A percentile compares a stretch with the other conserved stretches of the same genome.
These are phyloP conservation scores for Phytophthora fragariae DNA, from an alignment of 352 stramenopile species.

Conservation along the genomic window DNA sequence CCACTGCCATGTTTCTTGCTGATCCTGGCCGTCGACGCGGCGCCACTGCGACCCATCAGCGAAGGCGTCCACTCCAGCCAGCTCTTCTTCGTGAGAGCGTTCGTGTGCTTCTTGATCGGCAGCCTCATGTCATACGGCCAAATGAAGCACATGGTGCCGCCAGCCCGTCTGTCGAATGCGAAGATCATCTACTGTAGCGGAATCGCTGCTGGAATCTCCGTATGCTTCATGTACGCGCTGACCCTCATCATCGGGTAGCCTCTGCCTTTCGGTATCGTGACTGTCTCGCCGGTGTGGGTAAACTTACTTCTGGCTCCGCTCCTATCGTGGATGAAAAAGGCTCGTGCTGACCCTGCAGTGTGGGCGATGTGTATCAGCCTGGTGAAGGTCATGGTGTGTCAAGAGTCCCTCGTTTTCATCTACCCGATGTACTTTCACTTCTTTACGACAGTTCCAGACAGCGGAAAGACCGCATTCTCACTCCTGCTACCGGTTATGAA, in stretches of 20 bases:
- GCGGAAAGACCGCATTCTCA: constrained; percentile 21
- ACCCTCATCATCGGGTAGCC: constrained; percentile 34
- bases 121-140: constrained; percentile 7
- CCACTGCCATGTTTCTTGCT: constrained; percentile 2
- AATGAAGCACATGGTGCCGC: constrained; percentile 9
- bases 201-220: neutral
- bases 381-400: constrained; percentile 5
- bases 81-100: constrained; percentile 14
- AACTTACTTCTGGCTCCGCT: constrained; percentile 2
- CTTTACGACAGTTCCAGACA: constrained; percentile 20
- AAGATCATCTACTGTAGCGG: constrained; percentile 1
- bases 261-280: constrained; percentile 38
- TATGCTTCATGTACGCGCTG: constrained; percentile 1
- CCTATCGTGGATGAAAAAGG: neutral
- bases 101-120: constrained; percentile 11
- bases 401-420: constrained; percentile 23
- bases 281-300: constrained; percentile 11
- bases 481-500: constrained; percentile 36
- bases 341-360: constrained; percentile 2
- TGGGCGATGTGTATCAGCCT: constrained; percentile 3
- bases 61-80: constrained; percentile 1
- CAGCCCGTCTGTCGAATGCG: neutral
- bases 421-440: constrained; percentile 36
- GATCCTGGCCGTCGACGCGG: neutral
- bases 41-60: neutral